Evolutionary conservation across 192 early-diverging fungal species (phyloP).

Genomic region (Backusella macrospora): DNA sequence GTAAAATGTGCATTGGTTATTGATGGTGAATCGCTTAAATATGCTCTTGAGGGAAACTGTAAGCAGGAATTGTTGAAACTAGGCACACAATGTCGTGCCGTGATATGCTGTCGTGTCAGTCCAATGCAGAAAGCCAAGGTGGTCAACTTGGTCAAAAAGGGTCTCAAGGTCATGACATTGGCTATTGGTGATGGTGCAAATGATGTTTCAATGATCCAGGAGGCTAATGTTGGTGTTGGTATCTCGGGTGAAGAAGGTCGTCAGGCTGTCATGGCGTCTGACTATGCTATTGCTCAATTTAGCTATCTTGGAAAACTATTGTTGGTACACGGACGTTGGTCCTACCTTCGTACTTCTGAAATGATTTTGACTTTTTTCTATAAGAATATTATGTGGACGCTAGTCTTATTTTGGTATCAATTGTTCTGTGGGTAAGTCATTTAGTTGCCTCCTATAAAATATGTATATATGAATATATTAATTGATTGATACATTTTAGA

Average conservation of each 20-base stretch:
- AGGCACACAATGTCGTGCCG: slow-evolving; percentile 61
- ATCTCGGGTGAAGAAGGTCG: slow-evolving; percentile 79
- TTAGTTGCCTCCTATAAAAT: no score
- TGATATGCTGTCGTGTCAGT: slow-evolving; percentile 78
- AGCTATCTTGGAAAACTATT: slow-evolving; percentile 63
- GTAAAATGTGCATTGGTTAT: slow-evolving; percentile 61
- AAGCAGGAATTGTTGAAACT: slow-evolving; percentile 53
- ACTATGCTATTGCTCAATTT: slow-evolving; percentile 79
- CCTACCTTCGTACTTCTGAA: slow-evolving; percentile 58
- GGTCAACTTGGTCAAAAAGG: slow-evolving; percentile 68
- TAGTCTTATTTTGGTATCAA: slow-evolving; percentile 80
- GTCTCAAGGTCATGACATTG: slow-evolving; percentile 65
- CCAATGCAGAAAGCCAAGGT: slow-evolving; percentile 80
- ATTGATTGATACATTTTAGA: slow-evolving; percentile 40
- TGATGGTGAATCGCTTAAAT: slow-evolving; percentile 67
- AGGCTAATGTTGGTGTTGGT: slow-evolving; percentile 76
- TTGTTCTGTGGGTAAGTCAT: slow-evolving; percentile 71
- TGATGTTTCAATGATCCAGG: slow-evolving; percentile 85
- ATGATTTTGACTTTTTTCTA: slow-evolving; percentile 74
- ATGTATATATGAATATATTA: not conserved
- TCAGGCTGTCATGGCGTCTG: slow-evolving; percentile 75
- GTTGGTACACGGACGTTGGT: slow-evolving; percentile 74
- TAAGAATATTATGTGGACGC: slow-evolving; percentile 74
- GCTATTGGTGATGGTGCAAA: slow-evolving; percentile 86
- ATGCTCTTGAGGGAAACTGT: slow-evolving; percentile 51